Base-by-base conservation (phyloP, 2,329 filamentous ascomycete species). In the Aspergillus eucalypticola region DNA sequence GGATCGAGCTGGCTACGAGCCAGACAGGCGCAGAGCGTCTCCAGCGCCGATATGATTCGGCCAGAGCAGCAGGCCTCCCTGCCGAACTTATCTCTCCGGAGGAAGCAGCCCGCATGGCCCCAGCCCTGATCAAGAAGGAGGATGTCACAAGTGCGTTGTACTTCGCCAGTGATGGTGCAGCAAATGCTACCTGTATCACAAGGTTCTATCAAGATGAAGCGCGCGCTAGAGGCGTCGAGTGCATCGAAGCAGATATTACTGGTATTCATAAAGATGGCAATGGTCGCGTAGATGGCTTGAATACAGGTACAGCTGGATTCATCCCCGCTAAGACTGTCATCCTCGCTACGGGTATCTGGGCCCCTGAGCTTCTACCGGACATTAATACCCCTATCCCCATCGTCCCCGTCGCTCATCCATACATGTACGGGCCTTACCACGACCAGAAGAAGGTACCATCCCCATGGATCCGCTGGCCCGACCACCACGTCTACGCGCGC, bases 401-500 rank as follows among this genome's bases (percentile, higher is more conserved):
- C 8, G 66, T 75, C 5, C 74, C 74, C 1, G 73, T 76, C 10
- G 71, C 68, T 11, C 73, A 76, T 59, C 74, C 73, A n/a, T 76
- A 75, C 58, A 72, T 72, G 41, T 74, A 72, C 41, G 70, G 71
- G 5, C 59, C 62, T 13, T 13, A 59, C 19, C 58, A 64, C 15
- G 59, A 59, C n/a, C 48, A 57, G 3, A 67, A 65, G 38, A 32
- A 63, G 19, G 67, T 44, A 7, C 66, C 66, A n/a, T 58, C 59
- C 8, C 73, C 73, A 17, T 76, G 72, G 50, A 67, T 76, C n/a
- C 66, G 74, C 52, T 76, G 72, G 70, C 71, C 73, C 8, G 74
- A 76, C 38, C 61, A 69, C 44, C 70, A 72, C 11, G 73, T 73
- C 27, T 76, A 76, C 56, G 71, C 72, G 8, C 66, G 74, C 27